phyloP scores from a whole-genome alignment of 345 rosid genomes.

The Eucalyptus pumila region DNA sequence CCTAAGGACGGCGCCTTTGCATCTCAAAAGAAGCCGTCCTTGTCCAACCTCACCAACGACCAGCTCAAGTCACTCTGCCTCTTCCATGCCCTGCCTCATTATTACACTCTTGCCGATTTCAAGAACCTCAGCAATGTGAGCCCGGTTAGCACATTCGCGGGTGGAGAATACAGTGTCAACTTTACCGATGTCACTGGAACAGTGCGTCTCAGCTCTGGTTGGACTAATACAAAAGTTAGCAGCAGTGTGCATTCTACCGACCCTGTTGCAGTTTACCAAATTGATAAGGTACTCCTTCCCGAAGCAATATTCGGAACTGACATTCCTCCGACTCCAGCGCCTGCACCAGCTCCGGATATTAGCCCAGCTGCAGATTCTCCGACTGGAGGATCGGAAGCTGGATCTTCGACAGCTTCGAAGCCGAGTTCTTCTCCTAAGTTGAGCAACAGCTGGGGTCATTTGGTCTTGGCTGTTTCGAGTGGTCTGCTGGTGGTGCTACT shows the following conservation, averaged over 20 bases:
- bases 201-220: conserved; percentile 51
- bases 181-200: conserved; percentile 73
- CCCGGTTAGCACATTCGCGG: conserved; percentile 71
- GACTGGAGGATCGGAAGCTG: neutral
- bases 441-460: conserved; percentile 12
- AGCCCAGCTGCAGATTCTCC: conserved; percentile 66
- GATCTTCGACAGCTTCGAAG: conserved; percentile 17
- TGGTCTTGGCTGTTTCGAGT: conserved; percentile 19
- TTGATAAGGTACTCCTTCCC: conserved; percentile 74
- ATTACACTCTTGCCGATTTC: conserved; percentile 73
- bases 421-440: conserved; percentile 24
- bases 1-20: conserved; percentile 81
- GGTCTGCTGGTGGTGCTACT: neutral
- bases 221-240: conserved; percentile 71
- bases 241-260: conserved; percentile 80
- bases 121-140: conserved; percentile 57
- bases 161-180: conserved; percentile 49
- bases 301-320: conserved; percentile 92
- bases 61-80: conserved; percentile 78
- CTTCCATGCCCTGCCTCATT: conserved; percentile 84
- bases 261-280: conserved; percentile 85
- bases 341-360: conserved; percentile 75
- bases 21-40: conserved; percentile 54
- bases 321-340: conserved; percentile 80
- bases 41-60: conserved; percentile 56